Base-by-base conservation (phyloP, 1,284 basidiomycete genomes). In the Microbotryum saponariae region DNA sequence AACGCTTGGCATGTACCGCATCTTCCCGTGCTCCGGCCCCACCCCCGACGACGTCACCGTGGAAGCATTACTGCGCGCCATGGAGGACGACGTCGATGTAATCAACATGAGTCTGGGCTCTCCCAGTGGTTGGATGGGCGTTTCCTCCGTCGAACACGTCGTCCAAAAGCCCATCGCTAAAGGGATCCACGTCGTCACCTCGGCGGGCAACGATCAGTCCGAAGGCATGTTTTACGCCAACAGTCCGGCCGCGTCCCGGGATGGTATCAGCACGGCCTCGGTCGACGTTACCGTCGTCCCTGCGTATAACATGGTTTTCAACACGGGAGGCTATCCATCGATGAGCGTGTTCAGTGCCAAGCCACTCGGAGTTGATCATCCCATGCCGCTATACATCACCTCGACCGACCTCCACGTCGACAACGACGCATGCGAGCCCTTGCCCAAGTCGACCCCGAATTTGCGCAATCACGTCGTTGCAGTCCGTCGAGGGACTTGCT, bases 351-450 rank as follows among this genome's bases (percentile, higher is more conserved):
- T 61, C n/a, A 55, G 62, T 1, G 59, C 69, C 1, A 51, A 27
- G n/a, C 67, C 70, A 0, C 57, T 71, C 55, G 59, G 50, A 67
- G 29, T 67, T 7, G 49, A 66, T 18, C 68, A 66, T 6, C 67
- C 70, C 20, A 71, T 69, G 62, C 56, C 61, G 18, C 31, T 74
- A 21, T 74, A 73, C 67, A 70, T 73, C 47, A 61, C 73, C 37
- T 71, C 71, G 20, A 73, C 71, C 29, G 68, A 74, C 57, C 62
- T 71, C 21, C 60, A 57, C 20, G 71, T 79, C 14, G 70, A 71
- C 4, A 75, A 80, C 64, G 83, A 84, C 68, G 82, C 82, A 2
- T 84, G 83, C 73, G 68, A 77, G 54, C 76, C 81, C 4, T 76
- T 84, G 4, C 82, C 82, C 4, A 78, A 76, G 44, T 73, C 65